A percentile compares a stretch with the other conserved stretches of the same genome.
These are phyloP conservation scores for Noccaea bulbosa DNA, from an alignment of 345 rosid genomes.

Conservation along the genomic window DNA sequence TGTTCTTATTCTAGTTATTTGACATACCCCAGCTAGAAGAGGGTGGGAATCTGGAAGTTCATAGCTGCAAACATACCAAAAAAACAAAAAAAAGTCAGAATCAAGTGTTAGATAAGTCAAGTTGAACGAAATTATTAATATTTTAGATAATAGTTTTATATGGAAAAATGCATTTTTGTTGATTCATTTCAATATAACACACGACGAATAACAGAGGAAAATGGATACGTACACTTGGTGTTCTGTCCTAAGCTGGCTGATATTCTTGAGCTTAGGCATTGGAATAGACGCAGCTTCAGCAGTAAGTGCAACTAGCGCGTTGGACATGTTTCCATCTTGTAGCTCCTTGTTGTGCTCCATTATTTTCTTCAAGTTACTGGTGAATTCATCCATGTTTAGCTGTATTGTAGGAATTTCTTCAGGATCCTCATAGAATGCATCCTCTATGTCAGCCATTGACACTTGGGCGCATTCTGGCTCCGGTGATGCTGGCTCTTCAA, in stretches of 20 bases:
- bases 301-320: conserved; percentile 78
- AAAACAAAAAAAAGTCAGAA: neutral
- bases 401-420: conserved; percentile 83
- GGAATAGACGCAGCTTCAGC: conserved; percentile 86
- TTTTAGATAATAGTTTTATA: neutral
- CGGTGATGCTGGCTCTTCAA: conserved; percentile 91
- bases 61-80: conserved; percentile 57
- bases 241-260: conserved; percentile 85
- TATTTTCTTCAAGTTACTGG: conserved; percentile 65
- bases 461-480: conserved; percentile 56
- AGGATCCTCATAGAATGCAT: conserved; percentile 60
- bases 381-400: conserved; percentile 68
- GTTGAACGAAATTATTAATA: neutral
- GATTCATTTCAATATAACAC: conserved; percentile 1
- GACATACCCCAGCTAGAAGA: conserved; percentile 72
- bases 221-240: conserved; percentile 82
- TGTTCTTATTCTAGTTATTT: conserved; percentile 13
- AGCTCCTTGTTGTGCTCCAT: conserved; percentile 71
- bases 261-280: conserved; percentile 75
- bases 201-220: conserved; percentile 10
- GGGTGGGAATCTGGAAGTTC: conserved; percentile 92
- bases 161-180: neutral
- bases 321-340: conserved; percentile 70
- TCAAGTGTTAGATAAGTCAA: neutral
- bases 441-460: conserved; percentile 71